Evolutionary conservation across 139 green algal species (phyloP), one percentile per base, ranked within the genome.

Genomic region (Tetradesmus obliquus): DNA sequence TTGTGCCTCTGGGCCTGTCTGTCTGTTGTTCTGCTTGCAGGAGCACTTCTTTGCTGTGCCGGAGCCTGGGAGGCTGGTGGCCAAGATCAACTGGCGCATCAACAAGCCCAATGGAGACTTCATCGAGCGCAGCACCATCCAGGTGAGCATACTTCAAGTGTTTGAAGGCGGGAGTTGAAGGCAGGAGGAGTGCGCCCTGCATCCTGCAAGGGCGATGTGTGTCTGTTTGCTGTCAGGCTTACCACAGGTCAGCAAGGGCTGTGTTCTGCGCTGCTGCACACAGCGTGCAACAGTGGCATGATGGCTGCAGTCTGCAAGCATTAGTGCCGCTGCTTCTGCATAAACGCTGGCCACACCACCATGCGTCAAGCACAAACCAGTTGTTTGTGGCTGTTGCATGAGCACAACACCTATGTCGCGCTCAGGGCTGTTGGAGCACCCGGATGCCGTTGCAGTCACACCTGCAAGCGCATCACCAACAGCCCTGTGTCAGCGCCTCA

Each of bases 51-150:
- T 97, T 89, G 93, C 91, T 10, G 91, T 84, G 45, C 93, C 94
- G 22, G 90, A 95, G 76, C 90, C 88, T 0, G 85, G 93, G 45
- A 94, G 93, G 45, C 82, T 98, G 74, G 95, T 94, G 79, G 95
- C 83, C n/a, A 94, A 96, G 90, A 97, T 98, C 94, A 97, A 97
- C 87, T 98, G 96, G 96, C 94, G 96, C 87, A 97, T 98, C 84
- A 84, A 83, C 60, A 95, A 90, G 74, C 90, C 93, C 76, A 71
- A 95, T 51, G 92, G 93, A 1, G 95, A 97, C 81, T 99, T 99
- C 91, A 96, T 97, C 24, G 94, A 97, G 79, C 92, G 97, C 5
- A 93, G 81, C 79, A 95, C 94, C 54, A 94, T 97, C 79, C 97
- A 99, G 88, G 94, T 91, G 88, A 9, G 98, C 97, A 87, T 91